phyloP scores from a whole-genome alignment of 2,329 filamentous ascomycete species.

The Nectriaceae sp. region DNA sequence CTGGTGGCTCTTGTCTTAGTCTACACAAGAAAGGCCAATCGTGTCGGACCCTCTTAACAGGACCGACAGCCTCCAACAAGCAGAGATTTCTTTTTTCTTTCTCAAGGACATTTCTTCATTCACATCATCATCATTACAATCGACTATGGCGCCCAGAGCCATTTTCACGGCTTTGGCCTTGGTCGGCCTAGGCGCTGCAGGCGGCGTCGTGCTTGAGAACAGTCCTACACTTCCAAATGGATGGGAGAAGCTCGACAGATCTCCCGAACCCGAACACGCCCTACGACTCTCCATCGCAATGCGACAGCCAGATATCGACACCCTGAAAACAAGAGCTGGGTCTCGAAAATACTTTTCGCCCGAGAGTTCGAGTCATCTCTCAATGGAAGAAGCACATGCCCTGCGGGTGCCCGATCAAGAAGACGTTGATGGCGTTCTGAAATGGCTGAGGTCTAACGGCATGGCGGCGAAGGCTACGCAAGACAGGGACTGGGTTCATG shows the following conservation, averaged over 20 bases:
- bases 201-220: constrained; percentile 29
- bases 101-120: too few relatives aligned
- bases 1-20: not conserved
- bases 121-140: not conserved
- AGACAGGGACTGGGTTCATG: constrained; percentile 44
- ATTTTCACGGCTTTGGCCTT: constrained; percentile 21
- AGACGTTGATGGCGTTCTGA: constrained; percentile 38
- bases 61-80: not conserved
- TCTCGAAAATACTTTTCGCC: constrained; percentile 2
- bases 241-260: constrained; percentile 29
- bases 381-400: constrained; percentile 35
- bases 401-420: constrained; percentile 38
- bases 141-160: constrained; percentile 17
- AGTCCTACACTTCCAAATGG: constrained; percentile 29
- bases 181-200: constrained; percentile 25
- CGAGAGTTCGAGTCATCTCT: constrained; percentile 33
- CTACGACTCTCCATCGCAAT: constrained; percentile 36
- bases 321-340: constrained; percentile 27
- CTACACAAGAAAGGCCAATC: not conserved
- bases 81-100: not conserved
- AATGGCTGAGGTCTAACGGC: constrained; percentile 44
- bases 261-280: constrained; percentile 23
- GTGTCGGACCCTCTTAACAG: not conserved
- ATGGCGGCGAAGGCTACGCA: constrained; percentile 33
- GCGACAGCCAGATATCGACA: constrained; percentile 32